Evolutionary conservation across 176 grass and related monocot genomes (phyloP).

Genomic region (Puccinellia tenuiflora): DNA sequence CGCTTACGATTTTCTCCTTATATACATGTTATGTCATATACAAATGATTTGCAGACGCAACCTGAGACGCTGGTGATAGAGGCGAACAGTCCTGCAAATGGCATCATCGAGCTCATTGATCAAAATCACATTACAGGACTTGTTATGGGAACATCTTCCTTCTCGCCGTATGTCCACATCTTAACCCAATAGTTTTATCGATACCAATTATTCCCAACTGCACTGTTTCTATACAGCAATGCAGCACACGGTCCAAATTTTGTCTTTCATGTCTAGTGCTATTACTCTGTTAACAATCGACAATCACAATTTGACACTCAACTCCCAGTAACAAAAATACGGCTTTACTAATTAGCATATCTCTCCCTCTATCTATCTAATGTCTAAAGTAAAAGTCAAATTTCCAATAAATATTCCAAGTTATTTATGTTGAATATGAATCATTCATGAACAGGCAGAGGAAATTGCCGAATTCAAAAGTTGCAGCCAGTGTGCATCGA

Average conservation of each 20-base stretch:
- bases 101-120: constrained; percentile 53
- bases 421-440: too few relatives aligned
- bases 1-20: neutral
- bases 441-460: too few relatives aligned
- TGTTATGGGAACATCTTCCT: constrained; percentile 59
- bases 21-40: neutral
- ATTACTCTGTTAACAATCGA: neutral
- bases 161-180: constrained; percentile 23
- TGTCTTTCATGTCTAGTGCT: neutral
- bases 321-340: neutral
- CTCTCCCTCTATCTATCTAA: neutral
- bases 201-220: neutral
- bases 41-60: constrained; percentile 28
- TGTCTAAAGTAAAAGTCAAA: neutral
- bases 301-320: neutral
- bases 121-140: constrained; percentile 45
- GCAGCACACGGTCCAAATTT: neutral
- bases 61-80: constrained; percentile 45
- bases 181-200: neutral
- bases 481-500: too few relatives aligned
- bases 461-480: too few relatives aligned
- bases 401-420: neutral
- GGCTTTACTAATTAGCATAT: neutral
- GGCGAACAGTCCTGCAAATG: constrained; percentile 45
- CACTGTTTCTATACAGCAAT: neutral